phyloP scores from a whole-genome alignment of 2,329 filamentous ascomycete genomes.

The Colletotrichum liaoningense region DNA sequence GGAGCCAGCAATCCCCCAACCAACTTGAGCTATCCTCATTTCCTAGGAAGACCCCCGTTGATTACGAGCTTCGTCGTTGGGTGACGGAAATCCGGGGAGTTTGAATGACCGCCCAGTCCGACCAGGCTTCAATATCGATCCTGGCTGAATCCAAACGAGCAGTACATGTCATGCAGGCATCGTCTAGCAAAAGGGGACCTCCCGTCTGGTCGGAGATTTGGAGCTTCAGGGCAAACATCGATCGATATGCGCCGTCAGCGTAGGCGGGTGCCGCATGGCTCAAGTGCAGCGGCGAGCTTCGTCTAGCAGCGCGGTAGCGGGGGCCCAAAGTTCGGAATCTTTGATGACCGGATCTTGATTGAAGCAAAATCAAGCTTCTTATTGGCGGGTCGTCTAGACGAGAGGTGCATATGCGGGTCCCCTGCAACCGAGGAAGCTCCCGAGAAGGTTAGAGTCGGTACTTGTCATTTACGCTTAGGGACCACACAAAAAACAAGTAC shows the following conservation, averaged over 20 bases:
- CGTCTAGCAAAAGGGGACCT: slow-evolving; percentile 25
- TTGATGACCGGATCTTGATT: slow-evolving; percentile 17
- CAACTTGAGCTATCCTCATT: neutral
- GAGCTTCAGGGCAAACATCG: neutral
- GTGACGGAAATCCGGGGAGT: neutral
- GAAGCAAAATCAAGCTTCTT: slow-evolving; percentile 30
- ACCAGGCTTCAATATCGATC: neutral
- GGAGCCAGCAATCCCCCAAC: neutral
- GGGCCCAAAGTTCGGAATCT: neutral
- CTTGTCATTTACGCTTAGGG: neutral
- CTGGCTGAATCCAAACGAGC: neutral
- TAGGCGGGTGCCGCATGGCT: neutral
- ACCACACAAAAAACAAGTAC: neutral
- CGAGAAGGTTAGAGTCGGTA: slow-evolving; percentile 9
- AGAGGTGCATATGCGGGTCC: slow-evolving; percentile 31
- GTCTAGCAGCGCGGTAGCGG: neutral
- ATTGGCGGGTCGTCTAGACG: slow-evolving; percentile 31
- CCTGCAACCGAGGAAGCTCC: slow-evolving; percentile 22
- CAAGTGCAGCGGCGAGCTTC: slow-evolving; percentile 1
- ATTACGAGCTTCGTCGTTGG: neutral
- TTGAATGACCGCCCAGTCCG: neutral
- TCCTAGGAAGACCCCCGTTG: neutral
- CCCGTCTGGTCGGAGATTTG: neutral
- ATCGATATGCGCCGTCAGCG: neutral
- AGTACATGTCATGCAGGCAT: slow-evolving; percentile 25